Evolutionary conservation across 2,329 filamentous ascomycete species (phyloP).

Genomic region (Aspergillus ustus): DNA sequence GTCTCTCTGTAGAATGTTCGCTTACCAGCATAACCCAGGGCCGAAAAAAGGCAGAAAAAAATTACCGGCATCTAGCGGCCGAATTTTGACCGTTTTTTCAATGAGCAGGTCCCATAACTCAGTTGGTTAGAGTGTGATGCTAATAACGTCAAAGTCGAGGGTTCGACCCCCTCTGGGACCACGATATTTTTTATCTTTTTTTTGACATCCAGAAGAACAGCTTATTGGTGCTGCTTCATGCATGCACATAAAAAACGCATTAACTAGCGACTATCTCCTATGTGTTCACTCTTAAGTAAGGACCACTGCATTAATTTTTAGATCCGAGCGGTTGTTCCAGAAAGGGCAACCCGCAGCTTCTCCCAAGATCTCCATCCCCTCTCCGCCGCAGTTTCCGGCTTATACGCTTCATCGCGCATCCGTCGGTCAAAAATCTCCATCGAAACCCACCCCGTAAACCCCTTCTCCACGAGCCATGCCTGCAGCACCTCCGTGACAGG

Average conservation of each 20-base stretch:
- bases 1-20: too few species aligned
- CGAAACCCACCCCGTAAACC: constrained; percentile 38
- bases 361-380: constrained; percentile 27
- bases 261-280: too few species aligned
- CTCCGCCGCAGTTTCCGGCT: constrained; percentile 23
- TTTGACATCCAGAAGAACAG: too few species aligned
- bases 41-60: too few species aligned
- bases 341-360: constrained; percentile 21
- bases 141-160: constrained; percentile 14
- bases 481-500: constrained; percentile 34
- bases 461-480: constrained; percentile 35
- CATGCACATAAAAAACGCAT: too few species aligned
- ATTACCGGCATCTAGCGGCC: accelerated
- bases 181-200: too few species aligned
- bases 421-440: constrained; percentile 39
- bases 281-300: too few species aligned
- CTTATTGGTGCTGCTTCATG: too few species aligned
- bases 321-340: not conserved
- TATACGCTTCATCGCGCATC: constrained; percentile 28
- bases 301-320: too few species aligned
- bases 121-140: constrained; percentile 9
- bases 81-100: not conserved
- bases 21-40: too few species aligned
- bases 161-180: constrained; percentile 3
- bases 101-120: constrained; percentile 1